Evolutionary conservation across 2,329 filamentous ascomycete genomes (phyloP).

Genomic region (Botryotinia convoluta): DNA sequence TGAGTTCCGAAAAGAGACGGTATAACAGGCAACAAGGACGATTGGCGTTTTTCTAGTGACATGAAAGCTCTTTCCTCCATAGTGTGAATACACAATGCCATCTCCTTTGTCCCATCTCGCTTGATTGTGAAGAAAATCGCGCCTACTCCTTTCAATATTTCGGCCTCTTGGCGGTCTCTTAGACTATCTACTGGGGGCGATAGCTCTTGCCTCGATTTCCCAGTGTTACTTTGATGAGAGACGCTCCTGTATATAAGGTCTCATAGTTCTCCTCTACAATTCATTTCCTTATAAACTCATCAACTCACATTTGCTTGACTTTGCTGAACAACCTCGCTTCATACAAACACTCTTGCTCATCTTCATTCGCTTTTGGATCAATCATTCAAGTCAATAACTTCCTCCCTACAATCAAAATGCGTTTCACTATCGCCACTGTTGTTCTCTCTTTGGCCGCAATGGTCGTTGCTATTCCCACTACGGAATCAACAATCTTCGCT

Average conservation of each 20-base stretch:
- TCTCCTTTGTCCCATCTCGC: background rate
- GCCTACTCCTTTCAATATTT: background rate
- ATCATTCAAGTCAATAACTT: background rate
- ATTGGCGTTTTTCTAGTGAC: slow-evolving; percentile 8
- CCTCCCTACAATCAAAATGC: slow-evolving; percentile 30
- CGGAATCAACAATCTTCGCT: slow-evolving; percentile 4
- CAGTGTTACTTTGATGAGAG: background rate
- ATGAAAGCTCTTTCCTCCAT: background rate
- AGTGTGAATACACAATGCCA: background rate
- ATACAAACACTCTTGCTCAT: background rate
- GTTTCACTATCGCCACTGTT: slow-evolving; percentile 28
- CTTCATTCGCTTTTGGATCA: background rate
- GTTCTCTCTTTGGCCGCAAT: slow-evolving; percentile 30
- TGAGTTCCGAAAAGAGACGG: background rate
- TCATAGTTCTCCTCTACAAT: background rate
- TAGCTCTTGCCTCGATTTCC: background rate
- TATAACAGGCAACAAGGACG: slow-evolving; percentile 9
- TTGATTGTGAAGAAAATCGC: background rate
- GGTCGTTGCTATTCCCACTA: slow-evolving; percentile 28
- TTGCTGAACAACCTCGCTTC: background rate
- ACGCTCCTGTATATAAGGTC: background rate
- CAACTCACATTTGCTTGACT: slow-evolving; percentile 10
- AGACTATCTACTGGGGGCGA: background rate
- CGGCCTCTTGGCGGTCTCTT: background rate
- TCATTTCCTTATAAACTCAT: background rate